These are phyloP conservation scores for Boletales sp. DNA, from an alignment of 768 basidiomycete genomes.

Conservation along the genomic window DNA sequence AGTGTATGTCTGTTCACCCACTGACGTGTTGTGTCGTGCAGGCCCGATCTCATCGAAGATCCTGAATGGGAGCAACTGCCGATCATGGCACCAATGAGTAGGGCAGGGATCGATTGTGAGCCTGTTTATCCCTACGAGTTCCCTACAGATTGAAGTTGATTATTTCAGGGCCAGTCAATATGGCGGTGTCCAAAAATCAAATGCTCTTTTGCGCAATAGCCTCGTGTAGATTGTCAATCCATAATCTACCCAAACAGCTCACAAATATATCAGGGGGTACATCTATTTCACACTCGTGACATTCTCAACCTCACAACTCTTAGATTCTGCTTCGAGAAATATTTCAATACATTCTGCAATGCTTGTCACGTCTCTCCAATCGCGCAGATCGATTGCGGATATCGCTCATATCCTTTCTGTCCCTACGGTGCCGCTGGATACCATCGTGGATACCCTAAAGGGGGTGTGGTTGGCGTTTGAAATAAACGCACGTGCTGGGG, in stretches of 20 bases:
- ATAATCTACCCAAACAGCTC: constrained; percentile 40
- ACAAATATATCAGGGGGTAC: constrained; percentile 16
- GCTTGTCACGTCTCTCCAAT: constrained; percentile 43
- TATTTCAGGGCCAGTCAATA: constrained; percentile 53
- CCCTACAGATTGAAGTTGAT: background rate
- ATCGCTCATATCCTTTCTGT: constrained; percentile 52
- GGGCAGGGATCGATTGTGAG: constrained; percentile 51
- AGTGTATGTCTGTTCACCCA: background rate
- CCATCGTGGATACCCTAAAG: constrained; percentile 46
- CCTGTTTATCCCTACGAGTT: background rate
- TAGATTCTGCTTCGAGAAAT: constrained; percentile 26
- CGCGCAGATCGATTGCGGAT: constrained; percentile 54
- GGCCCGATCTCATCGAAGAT: constrained; percentile 51
- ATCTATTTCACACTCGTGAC: background rate
- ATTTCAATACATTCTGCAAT: constrained; percentile 19
- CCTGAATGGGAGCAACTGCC: constrained; percentile 46
- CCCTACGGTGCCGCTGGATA: constrained; percentile 37
- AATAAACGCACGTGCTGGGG: constrained; percentile 34
- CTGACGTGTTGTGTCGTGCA: constrained; percentile 21
- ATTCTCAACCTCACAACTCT: constrained; percentile 20
- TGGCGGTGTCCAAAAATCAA: constrained; percentile 56
- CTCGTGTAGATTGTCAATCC: constrained; percentile 40
- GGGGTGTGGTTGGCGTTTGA: constrained; percentile 47
- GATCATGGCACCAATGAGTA: constrained; percentile 42
- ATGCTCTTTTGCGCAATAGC: constrained; percentile 53